Conservation (phyloP, 2,329 filamentous ascomycete species). For the Epichloe sp. region DNA sequence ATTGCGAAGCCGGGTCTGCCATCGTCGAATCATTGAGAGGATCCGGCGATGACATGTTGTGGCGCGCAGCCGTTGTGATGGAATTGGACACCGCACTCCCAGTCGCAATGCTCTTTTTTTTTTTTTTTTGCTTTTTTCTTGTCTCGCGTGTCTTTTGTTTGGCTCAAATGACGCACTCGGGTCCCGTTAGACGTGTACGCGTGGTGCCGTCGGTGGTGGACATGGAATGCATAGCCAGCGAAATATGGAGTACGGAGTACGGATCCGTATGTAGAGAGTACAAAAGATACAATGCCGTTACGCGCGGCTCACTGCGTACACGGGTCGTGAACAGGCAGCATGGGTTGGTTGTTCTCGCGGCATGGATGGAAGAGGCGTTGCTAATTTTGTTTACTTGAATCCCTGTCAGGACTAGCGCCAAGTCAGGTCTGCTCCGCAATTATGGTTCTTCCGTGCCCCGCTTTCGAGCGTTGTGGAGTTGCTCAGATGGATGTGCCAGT, state of each 20-base stretch:
- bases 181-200: not conserved
- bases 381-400: constrained; percentile 18
- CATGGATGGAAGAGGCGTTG: not conserved
- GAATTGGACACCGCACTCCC: constrained; percentile 16
- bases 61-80: constrained; percentile 1
- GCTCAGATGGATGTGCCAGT: too few species aligned
- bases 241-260: not conserved
- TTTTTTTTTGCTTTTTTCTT: not conserved
- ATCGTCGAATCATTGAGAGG: constrained; percentile 31
- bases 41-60: constrained; percentile 38
- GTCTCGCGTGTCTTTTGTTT: constrained; percentile 8
- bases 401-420: constrained; percentile 12
- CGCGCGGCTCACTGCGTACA: not conserved
- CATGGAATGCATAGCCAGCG: constrained; percentile 1
- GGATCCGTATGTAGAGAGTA: not conserved
- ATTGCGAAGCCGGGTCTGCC: constrained; percentile 17
- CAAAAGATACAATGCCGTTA: constrained; percentile 7
- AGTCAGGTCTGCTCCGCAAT: constrained; percentile 1
- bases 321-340: not conserved
- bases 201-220: not conserved
- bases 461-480: too few species aligned
- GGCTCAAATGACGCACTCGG: not conserved
- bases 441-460: constrained; percentile 6
- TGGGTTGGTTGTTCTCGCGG: not conserved
- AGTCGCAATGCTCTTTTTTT: not conserved